Evolutionary conservation across 805 yeast genomes (phyloP).

Genomic region (Tetrapisispora pingtungensis): DNA sequence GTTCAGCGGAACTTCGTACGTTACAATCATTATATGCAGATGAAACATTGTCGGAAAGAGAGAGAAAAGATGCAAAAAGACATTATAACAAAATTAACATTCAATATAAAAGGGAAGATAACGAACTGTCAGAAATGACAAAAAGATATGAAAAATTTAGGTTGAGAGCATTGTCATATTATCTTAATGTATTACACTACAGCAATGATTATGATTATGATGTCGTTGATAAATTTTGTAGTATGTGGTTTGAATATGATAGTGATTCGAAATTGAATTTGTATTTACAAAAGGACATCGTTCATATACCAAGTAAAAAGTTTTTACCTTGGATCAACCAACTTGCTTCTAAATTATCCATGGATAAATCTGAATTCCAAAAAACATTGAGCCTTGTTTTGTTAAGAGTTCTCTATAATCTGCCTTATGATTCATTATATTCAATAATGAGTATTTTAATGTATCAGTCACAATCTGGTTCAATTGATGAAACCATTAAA

Average conservation of each 20-base stretch:
- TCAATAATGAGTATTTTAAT: constrained; percentile 47
- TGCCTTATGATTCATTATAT: constrained; percentile 70
- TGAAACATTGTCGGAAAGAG: constrained; percentile 34
- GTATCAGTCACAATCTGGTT: constrained; percentile 30
- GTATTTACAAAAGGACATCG: constrained; percentile 32
- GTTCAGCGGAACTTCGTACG: constrained; percentile 40
- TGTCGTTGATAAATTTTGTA: constrained; percentile 66
- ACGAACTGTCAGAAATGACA: constrained; percentile 34
- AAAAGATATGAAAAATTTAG: constrained; percentile 36
- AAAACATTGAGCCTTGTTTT: constrained; percentile 39
- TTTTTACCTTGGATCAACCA: constrained; percentile 79
- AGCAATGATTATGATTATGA: constrained; percentile 39
- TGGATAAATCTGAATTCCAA: constrained; percentile 47
- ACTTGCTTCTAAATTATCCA: constrained; percentile 56
- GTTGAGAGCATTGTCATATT: constrained; percentile 47
- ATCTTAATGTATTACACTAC: constrained; percentile 42
- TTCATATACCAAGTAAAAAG: constrained; percentile 44
- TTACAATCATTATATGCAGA: constrained; percentile 37
- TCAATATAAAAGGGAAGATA: constrained; percentile 41
- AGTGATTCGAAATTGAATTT: constrained; percentile 35
- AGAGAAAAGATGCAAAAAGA: constrained; percentile 42
- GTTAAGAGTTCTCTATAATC: constrained; percentile 37
- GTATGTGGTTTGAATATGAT: constrained; percentile 68
- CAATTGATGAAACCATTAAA: constrained; percentile 30
- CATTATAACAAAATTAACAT: constrained; percentile 40